Evolutionary conservation across 208 protist genomes (phyloP).

Genomic region (Crithidia thermophila): DNA sequence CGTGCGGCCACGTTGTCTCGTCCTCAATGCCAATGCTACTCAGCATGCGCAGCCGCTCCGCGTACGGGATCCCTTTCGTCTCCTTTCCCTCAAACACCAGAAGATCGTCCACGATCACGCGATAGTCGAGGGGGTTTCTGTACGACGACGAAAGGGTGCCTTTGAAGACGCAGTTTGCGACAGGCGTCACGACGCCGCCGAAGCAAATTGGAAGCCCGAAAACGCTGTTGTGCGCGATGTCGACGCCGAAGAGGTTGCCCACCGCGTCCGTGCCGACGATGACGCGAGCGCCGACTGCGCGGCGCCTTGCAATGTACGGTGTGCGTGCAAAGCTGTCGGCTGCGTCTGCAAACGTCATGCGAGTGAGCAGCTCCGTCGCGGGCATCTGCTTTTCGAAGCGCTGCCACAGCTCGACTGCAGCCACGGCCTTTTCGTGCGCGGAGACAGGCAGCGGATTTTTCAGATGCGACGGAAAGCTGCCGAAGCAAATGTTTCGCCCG

Average conservation of each 20-base stretch:
- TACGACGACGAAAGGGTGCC: conserved; percentile 65
- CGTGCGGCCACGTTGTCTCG: conserved; percentile 71
- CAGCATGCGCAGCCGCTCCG: conserved; percentile 60
- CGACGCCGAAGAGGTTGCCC: conserved; percentile 68
- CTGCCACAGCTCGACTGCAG: conserved; percentile 40
- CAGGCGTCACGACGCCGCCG: conserved; percentile 23
- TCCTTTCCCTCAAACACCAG: conserved; percentile 66
- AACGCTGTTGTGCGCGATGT: conserved; percentile 51
- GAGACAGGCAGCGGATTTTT: conserved; percentile 32
- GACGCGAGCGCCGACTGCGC: conserved; percentile 43
- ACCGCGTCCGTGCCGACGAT: conserved; percentile 54
- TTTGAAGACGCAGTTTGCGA: conserved; percentile 62
- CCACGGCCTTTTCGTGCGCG: conserved; percentile 32
- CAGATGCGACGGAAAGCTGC: conserved; percentile 47
- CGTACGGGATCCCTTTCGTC: conserved; percentile 50
- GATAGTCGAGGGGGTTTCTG: conserved; percentile 53
- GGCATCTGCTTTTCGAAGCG: conserved; percentile 27
- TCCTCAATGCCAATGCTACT: conserved; percentile 65
- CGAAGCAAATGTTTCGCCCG: conserved; percentile 43
- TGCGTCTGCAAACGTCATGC: conserved; percentile 59
- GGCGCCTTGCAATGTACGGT: conserved; percentile 51
- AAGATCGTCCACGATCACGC: conserved; percentile 81
- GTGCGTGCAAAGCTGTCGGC: conserved; percentile 63
- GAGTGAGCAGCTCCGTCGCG: conserved; percentile 50
- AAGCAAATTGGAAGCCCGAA: conserved; percentile 74